Evolutionary conservation across 2,329 filamentous ascomycete species (phyloP).

Genomic region (Fusarium paranaense): DNA sequence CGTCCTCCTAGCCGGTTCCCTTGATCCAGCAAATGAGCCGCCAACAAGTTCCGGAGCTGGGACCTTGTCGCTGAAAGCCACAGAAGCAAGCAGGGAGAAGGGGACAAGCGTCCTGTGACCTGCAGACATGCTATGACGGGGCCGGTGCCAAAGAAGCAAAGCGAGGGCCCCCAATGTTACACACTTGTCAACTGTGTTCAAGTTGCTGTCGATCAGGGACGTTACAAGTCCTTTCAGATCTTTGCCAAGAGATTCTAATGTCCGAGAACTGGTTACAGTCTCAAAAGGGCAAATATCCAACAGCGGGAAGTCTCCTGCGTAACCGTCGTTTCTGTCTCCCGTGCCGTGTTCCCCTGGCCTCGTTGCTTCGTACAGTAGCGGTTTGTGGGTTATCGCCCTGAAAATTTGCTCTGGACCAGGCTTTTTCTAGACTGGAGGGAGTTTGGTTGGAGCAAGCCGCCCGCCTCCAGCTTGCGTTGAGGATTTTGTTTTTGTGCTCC

Average conservation of each 20-base stretch:
- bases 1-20: slow-evolving; percentile 23
- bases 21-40: slow-evolving; percentile 33
- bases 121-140: slow-evolving; percentile 31
- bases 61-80: slow-evolving; percentile 6
- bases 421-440: slow-evolving; percentile 24
- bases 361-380: not conserved
- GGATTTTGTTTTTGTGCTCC: slow-evolving; percentile 11
- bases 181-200: slow-evolving; percentile 2
- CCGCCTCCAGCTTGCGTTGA: slow-evolving; percentile 8
- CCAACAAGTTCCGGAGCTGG: slow-evolving; percentile 2
- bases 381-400: slow-evolving; percentile 23
- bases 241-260: slow-evolving; percentile 40
- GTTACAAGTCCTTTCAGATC: slow-evolving; percentile 30
- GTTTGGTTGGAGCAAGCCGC: not conserved
- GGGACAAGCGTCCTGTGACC: slow-evolving; percentile 17
- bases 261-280: slow-evolving; percentile 17
- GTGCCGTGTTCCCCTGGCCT: slow-evolving; percentile 5
- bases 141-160: slow-evolving; percentile 15
- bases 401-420: slow-evolving; percentile 34
- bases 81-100: slow-evolving; percentile 8
- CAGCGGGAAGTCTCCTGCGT: not conserved
- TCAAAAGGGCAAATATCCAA: slow-evolving; percentile 18
- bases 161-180: not conserved
- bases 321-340: slow-evolving; percentile 11
- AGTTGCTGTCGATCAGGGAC: slow-evolving; percentile 43